Evolutionary conservation across 1,284 basidiomycete genomes (phyloP).

Genomic region (Ceratobasidium sp.): DNA sequence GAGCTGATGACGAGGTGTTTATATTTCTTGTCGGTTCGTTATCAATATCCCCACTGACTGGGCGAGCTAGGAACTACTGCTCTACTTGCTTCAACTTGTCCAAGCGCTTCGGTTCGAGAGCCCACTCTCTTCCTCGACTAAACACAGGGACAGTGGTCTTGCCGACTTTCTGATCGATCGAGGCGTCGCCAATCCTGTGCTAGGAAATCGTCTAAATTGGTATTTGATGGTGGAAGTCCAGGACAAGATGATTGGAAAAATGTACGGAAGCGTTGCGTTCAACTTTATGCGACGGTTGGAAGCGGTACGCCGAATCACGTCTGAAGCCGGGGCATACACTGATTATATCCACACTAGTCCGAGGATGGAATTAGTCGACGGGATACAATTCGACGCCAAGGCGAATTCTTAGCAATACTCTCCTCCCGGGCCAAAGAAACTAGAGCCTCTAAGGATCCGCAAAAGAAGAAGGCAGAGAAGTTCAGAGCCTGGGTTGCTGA

Average conservation of each 20-base stretch:
- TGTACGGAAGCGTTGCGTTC: conserved; percentile 90
- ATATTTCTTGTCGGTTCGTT: neutral
- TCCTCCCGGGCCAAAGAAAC: conserved; percentile 86
- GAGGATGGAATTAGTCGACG: conserved; percentile 78
- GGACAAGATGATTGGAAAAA: conserved; percentile 83
- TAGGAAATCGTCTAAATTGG: conserved; percentile 96
- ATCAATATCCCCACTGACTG: neutral
- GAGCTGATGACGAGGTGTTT: conserved; percentile 92
- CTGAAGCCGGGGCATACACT: conserved; percentile 1
- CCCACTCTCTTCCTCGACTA: conserved; percentile 71
- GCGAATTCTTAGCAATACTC: conserved; percentile 82
- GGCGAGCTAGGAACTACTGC: conserved; percentile 76
- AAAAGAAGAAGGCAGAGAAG: conserved; percentile 97
- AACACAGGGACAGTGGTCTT: conserved; percentile 69
- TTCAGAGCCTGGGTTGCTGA: conserved; percentile 84
- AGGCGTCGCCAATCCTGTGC: conserved; percentile 79
- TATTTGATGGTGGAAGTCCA: conserved; percentile 95
- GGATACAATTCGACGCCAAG: conserved; percentile 84
- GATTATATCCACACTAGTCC: conserved; percentile 54
- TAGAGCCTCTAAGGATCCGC: conserved; percentile 87
- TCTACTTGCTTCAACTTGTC: conserved; percentile 95
- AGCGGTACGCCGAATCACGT: conserved; percentile 63
- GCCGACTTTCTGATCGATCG: conserved; percentile 90
- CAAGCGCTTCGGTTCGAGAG: conserved; percentile 97
- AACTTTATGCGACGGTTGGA: conserved; percentile 86